Conservation (phyloP, 257 asterid species). For the Fraxinus excelsior region DNA sequence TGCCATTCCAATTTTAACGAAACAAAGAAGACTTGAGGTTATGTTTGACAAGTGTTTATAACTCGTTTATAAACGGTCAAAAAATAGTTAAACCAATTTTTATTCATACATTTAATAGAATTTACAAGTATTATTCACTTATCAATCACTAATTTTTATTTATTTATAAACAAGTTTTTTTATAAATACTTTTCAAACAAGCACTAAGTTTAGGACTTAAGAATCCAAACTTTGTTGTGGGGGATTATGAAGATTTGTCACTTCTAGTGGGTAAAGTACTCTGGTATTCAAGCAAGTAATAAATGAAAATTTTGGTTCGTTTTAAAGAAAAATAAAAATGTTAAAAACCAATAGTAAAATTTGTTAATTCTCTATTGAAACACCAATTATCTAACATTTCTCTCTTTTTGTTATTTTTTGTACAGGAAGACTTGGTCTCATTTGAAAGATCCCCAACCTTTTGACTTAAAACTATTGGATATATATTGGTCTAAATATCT, state of each 20-base stretch:
- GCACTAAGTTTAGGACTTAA: neutral
- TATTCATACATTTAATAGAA: too few species aligned
- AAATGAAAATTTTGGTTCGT: neutral
- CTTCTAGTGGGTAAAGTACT: neutral
- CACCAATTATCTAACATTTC: too few species aligned
- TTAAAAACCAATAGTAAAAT: neutral
- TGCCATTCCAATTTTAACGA: too few species aligned
- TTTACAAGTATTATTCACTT: too few species aligned
- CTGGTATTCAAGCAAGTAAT: neutral
- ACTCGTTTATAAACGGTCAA: too few species aligned
- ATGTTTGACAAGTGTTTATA: too few species aligned
- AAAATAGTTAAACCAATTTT: too few species aligned
- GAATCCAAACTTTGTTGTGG: neutral
- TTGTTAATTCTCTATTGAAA: neutral
- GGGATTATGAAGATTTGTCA: neutral
- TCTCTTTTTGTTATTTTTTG: too few species aligned
- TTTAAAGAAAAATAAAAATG: neutral
- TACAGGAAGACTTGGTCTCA: neutral
- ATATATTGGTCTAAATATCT: too few species aligned
- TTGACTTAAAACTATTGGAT: neutral
- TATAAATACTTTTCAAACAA: too few species aligned
- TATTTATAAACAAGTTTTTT: too few species aligned
- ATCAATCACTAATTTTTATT: too few species aligned
- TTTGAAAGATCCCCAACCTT: neutral
- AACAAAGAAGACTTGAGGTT: neutral